Evolutionary conservation across 805 yeast genomes (phyloP).

Genomic region (Pichia rugopelliculosa): DNA sequence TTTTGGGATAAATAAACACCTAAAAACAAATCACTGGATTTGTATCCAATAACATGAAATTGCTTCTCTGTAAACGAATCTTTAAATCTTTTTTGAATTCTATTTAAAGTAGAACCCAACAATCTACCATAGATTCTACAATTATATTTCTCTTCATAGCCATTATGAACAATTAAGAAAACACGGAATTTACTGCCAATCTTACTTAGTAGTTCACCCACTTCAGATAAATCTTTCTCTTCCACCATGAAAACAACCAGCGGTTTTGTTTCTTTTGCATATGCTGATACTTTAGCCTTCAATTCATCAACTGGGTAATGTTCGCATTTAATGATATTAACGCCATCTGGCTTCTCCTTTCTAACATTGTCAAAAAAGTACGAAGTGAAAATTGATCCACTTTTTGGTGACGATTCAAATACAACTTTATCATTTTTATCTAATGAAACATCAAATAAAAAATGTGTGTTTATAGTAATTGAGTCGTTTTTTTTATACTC

Average conservation of each 20-base stretch:
- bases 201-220: not conserved
- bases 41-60: not conserved
- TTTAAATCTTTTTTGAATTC: not conserved
- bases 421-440: not conserved
- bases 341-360: not conserved
- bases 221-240: not conserved
- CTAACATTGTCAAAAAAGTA: not conserved
- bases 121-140: not conserved
- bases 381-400: not conserved
- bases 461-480: not conserved
- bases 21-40: not conserved
- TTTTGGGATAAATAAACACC: not conserved
- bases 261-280: not conserved
- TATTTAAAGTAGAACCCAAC: not conserved
- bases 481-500: not conserved
- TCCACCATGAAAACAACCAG: not conserved
- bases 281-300: not conserved
- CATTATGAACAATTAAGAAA: not conserved
- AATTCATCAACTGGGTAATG: not conserved
- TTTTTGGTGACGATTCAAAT: not conserved
- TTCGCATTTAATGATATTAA: not conserved
- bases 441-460: no score
- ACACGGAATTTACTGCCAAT: not conserved
- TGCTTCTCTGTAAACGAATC: not conserved
- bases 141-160: not conserved